Conservation (phyloP, 495 filamentous ascomycete species). For the Parachaetomium inaequale region DNA sequence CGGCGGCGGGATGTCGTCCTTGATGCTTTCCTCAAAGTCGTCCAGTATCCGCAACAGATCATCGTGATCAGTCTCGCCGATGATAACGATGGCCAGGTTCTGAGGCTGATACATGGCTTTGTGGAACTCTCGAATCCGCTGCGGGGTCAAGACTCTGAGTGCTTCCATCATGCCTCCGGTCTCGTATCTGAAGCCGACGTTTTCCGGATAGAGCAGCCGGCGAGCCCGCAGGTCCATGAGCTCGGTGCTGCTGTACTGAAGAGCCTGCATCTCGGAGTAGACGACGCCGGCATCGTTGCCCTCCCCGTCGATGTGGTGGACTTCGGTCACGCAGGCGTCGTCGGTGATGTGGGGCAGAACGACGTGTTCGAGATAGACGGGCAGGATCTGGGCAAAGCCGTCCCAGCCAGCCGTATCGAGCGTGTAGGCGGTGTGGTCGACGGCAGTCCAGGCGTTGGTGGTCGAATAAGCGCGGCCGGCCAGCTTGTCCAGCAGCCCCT, state of each 20-base stretch:
- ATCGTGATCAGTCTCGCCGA: constrained; percentile 82
- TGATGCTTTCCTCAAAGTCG: constrained; percentile 80
- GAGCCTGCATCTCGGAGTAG: constrained; percentile 98
- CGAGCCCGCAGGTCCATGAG: constrained; percentile 79
- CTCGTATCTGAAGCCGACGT: constrained; percentile 90
- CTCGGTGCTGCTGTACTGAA: constrained; percentile 76
- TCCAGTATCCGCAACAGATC: constrained; percentile 78
- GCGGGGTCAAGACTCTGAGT: constrained; percentile 76
- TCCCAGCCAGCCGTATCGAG: constrained; percentile 94
- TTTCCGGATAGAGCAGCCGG: constrained; percentile 79
- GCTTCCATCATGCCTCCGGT: constrained; percentile 96
- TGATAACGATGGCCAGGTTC: constrained; percentile 85
- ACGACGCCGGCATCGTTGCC: constrained; percentile 97
- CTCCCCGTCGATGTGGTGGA: constrained; percentile 88
- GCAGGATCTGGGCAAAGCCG: constrained; percentile 89
- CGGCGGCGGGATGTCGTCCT: constrained; percentile 70
- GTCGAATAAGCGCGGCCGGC: constrained; percentile 87
- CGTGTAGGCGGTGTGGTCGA: constrained; percentile 95
- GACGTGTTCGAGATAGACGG: constrained; percentile 93
- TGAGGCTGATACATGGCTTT: constrained; percentile 97
- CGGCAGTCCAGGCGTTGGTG: constrained; percentile 95
- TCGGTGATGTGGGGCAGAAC: constrained; percentile 89
- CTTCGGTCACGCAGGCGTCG: constrained; percentile 89
- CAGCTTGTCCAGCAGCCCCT: constrained; percentile 90
- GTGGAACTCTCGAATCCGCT: constrained; percentile 89